Base-by-base conservation (phyloP, 164 flowering plant genomes). In the Vitis labrusca region DNA sequence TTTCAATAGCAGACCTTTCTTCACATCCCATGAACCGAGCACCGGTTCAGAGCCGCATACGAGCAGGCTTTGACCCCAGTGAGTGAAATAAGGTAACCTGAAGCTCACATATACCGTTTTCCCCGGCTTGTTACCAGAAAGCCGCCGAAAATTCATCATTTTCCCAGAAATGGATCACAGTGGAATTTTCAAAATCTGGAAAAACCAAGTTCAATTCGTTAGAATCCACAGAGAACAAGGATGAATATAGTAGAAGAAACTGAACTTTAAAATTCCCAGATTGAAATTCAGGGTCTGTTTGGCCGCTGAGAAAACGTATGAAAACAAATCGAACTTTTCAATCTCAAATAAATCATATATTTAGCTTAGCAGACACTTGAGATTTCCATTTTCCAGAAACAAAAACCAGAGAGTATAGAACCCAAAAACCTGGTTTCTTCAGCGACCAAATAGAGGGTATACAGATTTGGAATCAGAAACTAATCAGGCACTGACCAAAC, bases 1-100 rank as follows among this genome's bases (percentile, higher is more conserved):
- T 55, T 60, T 86, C 83, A 94, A 73, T 13, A 85, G 50, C 54
- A 92, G 51, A 27, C 97, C 96, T 66, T 84, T 88, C 80, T 90
- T 94, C 85, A 91, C 92, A 76, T 89, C 76, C 96, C 97, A 87
- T 13, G 91, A 87, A 70, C 99, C 99, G 60, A 94, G 84, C 69
- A 81, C 68, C 1, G 88, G 85, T 49, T 85, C 91, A 3, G 99
- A 94, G 50, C 99, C 99, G 66, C 92, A 89, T 0, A 94, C 92
- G 0, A 92, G 71, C 52, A 94, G 63, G 77, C 82, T 85, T 74
- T 94, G 90, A 9, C 99, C 99, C 99, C 99, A 94, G 0, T 91
- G 86, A 58, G 99, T 94, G 59, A 59, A 86, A 67, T 94, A 92
- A 10, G 99, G 97, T 57, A 94, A 65, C 61, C 88, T 84, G 74